Evolutionary conservation across 2,329 filamentous ascomycete species (phyloP), one percentile per base, ranked within the genome.

Genomic region (Scleromitrula shiraiana): DNA sequence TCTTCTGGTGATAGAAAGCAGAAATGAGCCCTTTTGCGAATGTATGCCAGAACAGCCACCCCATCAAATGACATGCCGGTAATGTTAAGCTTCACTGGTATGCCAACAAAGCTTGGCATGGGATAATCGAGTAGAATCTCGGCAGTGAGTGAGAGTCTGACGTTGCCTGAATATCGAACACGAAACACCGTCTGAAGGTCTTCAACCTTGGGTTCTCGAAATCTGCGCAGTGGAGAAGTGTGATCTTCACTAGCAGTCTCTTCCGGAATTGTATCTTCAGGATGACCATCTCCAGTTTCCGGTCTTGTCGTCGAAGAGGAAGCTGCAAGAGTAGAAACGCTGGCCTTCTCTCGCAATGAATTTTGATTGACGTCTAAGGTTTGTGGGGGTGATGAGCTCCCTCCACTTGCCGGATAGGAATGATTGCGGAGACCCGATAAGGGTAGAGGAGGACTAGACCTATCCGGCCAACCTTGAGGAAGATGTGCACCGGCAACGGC

Each of bases 61-160:
- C 93, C 93, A 63, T 98, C 91, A 68, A 98, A 98, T 0, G 86
- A 89, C 51, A 98, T 69, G 0, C 93, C 93, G 0, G 93, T 97
- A 57, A 98, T 94, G 65, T 91, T 95, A 22, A 98, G 75, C 65
- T 93, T 91, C 39, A 98, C 76, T 1, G 93, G 93, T 52, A 98
- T 91, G 10, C 90, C 89, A 2, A 97, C 91, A 62, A 98, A 98
- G 70, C 88, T 95, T 33, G 90, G 90, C 88, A 97, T 97, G 1
- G 93, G 93, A 65, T 98, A 98, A 67, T 98, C 93, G 27, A 98
- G 81, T 26, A 97, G 73, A 35, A 98, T 95, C 67, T 97, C 90
- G 0, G 93, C 90, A 20, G 93, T 97, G 41, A 98, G 74, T 52
- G 89, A 88, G 49, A 98, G 77, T 56, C 83, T 82, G 50, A 98